Base-by-base conservation (phyloP, 306 rosid species). In the Begonia peltatifolia region DNA sequence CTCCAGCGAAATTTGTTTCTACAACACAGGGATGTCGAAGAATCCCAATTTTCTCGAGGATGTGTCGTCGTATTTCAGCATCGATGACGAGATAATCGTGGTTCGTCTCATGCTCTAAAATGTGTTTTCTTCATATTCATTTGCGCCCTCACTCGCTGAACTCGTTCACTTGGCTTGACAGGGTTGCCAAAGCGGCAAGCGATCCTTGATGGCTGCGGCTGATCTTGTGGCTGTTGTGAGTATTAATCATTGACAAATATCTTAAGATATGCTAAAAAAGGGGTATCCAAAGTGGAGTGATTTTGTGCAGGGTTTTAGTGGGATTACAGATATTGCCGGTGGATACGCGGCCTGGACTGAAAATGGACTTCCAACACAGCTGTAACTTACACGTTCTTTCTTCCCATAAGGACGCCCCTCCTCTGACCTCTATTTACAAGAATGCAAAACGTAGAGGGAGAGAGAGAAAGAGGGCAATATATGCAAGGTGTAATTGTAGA, bases 271-370 rank as follows among this genome's bases (percentile, higher is more conserved):
- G 35, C 4, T 23, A 5, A 23, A 2, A 25, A 25, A 25, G 2
- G 35, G 35, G 14, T 14, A 0, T 10, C 14, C 30, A 47, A 10
- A 9, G 12, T 30, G 12, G 23, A 30, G 14, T 54, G 11, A 7
- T 7, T 30, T 30, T 25, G 5, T 60, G 72, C 71, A 85, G 97
- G 97, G 95, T 42, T 90, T 69, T 50, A 64, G 64, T 35, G 81
- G 84, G 61, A 63, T 85, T 41, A 90, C 94, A 42, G 92, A 90
- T 67, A 74, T 89, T 58, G 94, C 95, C 2, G 95, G 97, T 61
- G 97, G 97, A 18, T 81, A 66, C 61, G 94, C 82, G 66, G 72
- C 94, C 62, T 85, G 97, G 95, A 62, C 84, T 17, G 80, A 70
- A 62, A 85, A 63, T 77, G 77, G 70, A 50, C 87, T 90, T 55